phyloP scores from a whole-genome alignment of 352 stramenopile species.

The Phytophthora rubi region DNA sequence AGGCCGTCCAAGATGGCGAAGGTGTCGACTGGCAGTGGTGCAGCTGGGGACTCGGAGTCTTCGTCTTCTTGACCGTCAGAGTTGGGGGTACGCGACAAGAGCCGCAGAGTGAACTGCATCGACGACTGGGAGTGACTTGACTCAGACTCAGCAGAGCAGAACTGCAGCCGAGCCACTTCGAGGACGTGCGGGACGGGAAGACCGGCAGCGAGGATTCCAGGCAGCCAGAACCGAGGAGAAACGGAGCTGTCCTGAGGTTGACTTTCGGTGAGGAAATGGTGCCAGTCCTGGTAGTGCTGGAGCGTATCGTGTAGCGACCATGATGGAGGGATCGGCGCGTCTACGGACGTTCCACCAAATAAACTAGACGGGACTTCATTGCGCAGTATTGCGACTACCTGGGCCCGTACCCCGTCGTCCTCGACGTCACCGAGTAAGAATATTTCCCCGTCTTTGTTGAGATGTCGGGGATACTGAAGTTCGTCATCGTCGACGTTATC shows the following conservation, averaged over 20 bases:
- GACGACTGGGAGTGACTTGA: not conserved
- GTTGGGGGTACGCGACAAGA: not conserved
- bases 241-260: not conserved
- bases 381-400: slow-evolving; percentile 25
- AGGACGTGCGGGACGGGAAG: slow-evolving; percentile 20
- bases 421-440: slow-evolving; percentile 22
- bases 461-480: slow-evolving; percentile 1
- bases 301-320: slow-evolving; percentile 38
- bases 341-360: not conserved
- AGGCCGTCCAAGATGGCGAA: slow-evolving; percentile 43
- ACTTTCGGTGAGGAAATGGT: slow-evolving; percentile 7
- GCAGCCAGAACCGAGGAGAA: slow-evolving; percentile 22
- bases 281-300: slow-evolving; percentile 35
- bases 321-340: not conserved
- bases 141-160: not conserved
- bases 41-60: not conserved
- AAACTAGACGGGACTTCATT: slow-evolving; percentile 28
- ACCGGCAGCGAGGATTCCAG: slow-evolving; percentile 14
- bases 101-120: slow-evolving; percentile 19
- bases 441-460: not conserved
- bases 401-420: slow-evolving; percentile 6
- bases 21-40: not conserved
- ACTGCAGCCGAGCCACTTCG: slow-evolving; percentile 2
- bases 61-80: not conserved
- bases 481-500: slow-evolving; percentile 5